phyloP scores from a whole-genome alignment of 192 early-diverging fungal species.

The Mortierella claussenii region DNA sequence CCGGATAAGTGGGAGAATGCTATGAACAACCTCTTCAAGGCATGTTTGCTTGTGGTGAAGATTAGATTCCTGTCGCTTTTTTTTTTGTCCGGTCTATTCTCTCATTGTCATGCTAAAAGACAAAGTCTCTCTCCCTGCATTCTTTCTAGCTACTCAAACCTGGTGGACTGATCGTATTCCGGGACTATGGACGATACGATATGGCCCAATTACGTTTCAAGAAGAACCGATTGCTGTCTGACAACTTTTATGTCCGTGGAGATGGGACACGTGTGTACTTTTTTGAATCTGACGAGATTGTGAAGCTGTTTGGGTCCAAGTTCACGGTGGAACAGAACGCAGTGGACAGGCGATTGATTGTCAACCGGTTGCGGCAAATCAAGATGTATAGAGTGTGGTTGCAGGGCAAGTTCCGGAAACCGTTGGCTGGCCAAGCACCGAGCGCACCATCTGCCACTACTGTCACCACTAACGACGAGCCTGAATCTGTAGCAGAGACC shows the following conservation, averaged over 20 bases:
- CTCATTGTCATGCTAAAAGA: no score
- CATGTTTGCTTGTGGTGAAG: no score
- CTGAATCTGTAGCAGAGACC: not conserved
- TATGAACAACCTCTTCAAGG: conserved; percentile 82
- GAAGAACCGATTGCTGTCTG: conserved; percentile 84
- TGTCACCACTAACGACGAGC: conserved; percentile 12
- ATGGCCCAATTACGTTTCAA: conserved; percentile 98
- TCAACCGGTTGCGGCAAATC: conserved; percentile 89
- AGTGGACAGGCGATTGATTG: conserved; percentile 90
- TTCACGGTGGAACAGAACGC: conserved; percentile 91
- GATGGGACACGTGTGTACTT: conserved; percentile 97
- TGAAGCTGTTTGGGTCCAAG: conserved; percentile 59
- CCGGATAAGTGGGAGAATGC: conserved; percentile 87
- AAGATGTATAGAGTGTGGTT: conserved; percentile 99
- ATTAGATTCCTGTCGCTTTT: no score
- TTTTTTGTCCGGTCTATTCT: no score
- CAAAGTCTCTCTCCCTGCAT: no score
- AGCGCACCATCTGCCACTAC: conserved; percentile 16
- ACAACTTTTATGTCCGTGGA: conserved; percentile 97
- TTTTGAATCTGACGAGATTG: conserved; percentile 78
- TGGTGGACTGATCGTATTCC: conserved; percentile 88
- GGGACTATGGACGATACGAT: conserved; percentile 99
- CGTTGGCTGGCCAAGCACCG: conserved; percentile 25
- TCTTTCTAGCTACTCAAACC: conserved; percentile 75
- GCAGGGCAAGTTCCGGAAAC: conserved; percentile 94